A percentile compares a stretch with the other conserved stretches of the same genome.
Evolutionary conservation across 805 yeast species (phyloP).

Genomic region (Candida stauntonica): DNA sequence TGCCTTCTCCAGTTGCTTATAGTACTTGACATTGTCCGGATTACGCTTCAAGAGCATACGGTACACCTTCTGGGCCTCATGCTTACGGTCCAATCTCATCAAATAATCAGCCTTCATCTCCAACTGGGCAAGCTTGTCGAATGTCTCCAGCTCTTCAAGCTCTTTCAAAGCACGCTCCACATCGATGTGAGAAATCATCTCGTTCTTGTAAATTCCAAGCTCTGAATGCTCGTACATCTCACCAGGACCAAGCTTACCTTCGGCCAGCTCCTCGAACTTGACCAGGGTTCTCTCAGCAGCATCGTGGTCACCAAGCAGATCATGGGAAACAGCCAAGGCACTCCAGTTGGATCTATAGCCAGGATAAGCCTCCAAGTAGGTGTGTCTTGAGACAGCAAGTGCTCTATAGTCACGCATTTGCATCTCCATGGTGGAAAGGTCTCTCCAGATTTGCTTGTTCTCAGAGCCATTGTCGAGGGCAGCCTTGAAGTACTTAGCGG

Average conservation of each 20-base stretch:
- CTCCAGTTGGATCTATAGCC: conserved; percentile 93
- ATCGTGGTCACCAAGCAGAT: conserved; percentile 60
- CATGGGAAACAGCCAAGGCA: conserved; percentile 79
- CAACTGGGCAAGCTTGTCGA: conserved; percentile 55
- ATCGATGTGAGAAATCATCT: conserved; percentile 55
- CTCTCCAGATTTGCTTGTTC: conserved; percentile 76
- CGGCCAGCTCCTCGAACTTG: conserved; percentile 71
- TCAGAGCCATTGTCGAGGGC: conserved; percentile 75
- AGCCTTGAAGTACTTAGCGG: conserved; percentile 71
- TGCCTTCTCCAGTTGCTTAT: conserved; percentile 59
- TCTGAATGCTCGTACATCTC: conserved; percentile 81
- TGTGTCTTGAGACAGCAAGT: conserved; percentile 58
- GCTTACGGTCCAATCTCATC: conserved; percentile 47
- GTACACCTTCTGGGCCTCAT: conserved; percentile 66
- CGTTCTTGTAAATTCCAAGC: conserved; percentile 67
- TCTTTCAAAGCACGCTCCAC: conserved; percentile 47
- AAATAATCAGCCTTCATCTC: conserved; percentile 68
- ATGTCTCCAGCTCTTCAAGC: conserved; percentile 46
- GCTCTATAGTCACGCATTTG: conserved; percentile 73
- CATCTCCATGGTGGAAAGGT: conserved; percentile 71
- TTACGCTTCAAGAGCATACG: conserved; percentile 75
- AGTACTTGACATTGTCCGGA: conserved; percentile 73
- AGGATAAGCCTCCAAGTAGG: conserved; percentile 64
- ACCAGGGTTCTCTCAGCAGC: conserved; percentile 69
- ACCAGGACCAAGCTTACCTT: conserved; percentile 59